Evolutionary conservation across 2,329 filamentous ascomycete species (phyloP).

Genomic region (Diaporthe destruens): DNA sequence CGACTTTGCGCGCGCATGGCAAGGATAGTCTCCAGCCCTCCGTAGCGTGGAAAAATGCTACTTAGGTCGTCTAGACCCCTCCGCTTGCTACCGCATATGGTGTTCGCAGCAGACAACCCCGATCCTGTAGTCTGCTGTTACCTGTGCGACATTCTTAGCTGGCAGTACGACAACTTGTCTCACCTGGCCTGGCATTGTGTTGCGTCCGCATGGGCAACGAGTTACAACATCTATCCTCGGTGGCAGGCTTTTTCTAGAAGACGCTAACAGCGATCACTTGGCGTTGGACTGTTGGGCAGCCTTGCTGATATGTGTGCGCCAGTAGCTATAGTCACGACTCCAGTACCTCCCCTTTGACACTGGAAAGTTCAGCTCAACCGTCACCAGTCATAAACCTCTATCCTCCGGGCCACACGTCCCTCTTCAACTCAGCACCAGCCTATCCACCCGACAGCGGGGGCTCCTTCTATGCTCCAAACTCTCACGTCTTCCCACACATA

Average conservation of each 20-base stretch:
- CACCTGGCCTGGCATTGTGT: conserved; percentile 40
- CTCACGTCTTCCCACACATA: conserved; percentile 60
- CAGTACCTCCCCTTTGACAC: conserved; percentile 63
- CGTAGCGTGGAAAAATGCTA: conserved; percentile 38
- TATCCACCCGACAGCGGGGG: conserved; percentile 63
- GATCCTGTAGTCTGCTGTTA: conserved; percentile 55
- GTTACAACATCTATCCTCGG: conserved; percentile 46
- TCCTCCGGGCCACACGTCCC: conserved; percentile 57
- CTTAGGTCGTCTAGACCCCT: conserved; percentile 39
- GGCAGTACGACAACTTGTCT: conserved; percentile 58
- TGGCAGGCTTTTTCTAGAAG: conserved; percentile 42
- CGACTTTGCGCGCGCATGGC: conserved; percentile 31
- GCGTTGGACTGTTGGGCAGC: conserved; percentile 44
- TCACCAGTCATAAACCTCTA: conserved; percentile 64
- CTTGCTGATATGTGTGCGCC: conserved; percentile 48
- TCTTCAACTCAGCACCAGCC: conserved; percentile 59
- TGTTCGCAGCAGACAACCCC: conserved; percentile 52
- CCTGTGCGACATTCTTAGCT: conserved; percentile 59
- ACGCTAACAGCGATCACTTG: conserved; percentile 43
- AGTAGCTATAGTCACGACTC: conserved; percentile 69
- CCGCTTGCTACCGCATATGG: conserved; percentile 44
- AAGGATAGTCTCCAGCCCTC: conserved; percentile 41
- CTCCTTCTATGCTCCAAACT: conserved; percentile 61
- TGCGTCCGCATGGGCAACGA: conserved; percentile 45
- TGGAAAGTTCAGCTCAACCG: conserved; percentile 65